phyloP scores from a whole-genome alignment of 805 yeast species.

The Kazachstania martiniae region DNA sequence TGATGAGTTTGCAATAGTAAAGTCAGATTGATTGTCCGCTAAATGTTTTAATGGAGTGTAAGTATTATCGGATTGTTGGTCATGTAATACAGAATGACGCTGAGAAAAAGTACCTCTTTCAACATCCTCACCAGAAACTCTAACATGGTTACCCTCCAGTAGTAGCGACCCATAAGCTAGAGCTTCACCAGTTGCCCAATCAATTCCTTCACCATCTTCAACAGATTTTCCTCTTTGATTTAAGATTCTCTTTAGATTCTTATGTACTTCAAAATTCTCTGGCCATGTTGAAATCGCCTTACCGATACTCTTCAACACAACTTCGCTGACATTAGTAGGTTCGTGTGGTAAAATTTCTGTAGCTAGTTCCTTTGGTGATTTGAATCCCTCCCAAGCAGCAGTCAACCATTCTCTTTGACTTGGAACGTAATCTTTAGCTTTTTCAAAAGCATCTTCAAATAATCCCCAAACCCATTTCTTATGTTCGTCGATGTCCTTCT shows the following conservation, averaged over 20 bases:
- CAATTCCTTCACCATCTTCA: conserved; percentile 87
- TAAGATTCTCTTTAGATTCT: conserved; percentile 91
- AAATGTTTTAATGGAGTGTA: conserved; percentile 80
- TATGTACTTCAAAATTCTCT: conserved; percentile 77
- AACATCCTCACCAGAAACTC: conserved; percentile 98
- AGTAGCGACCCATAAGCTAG: conserved; percentile 90
- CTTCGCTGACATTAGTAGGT: conserved; percentile 82
- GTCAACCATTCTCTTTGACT: conserved; percentile 96
- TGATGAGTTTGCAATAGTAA: conserved; percentile 86
- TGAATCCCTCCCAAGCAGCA: conserved; percentile 98
- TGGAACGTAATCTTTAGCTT: conserved; percentile 84
- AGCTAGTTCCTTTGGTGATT: conserved; percentile 93
- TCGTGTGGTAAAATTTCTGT: conserved; percentile 91
- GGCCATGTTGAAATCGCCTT: conserved; percentile 74
- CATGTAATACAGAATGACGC: conserved; percentile 97
- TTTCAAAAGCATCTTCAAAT: conserved; percentile 80
- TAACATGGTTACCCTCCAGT: conserved; percentile 88
- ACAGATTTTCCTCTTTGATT: conserved; percentile 76
- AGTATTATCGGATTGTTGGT: conserved; percentile 75
- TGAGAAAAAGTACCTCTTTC: conserved; percentile 99
- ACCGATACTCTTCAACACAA: conserved; percentile 69
- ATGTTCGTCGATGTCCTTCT: conserved; percentile 88
- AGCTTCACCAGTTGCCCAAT: conserved; percentile 99
- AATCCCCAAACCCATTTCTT: conserved; percentile 96
- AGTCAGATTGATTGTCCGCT: conserved; percentile 72